Evolutionary conservation across 2,329 filamentous ascomycete genomes (phyloP).

Genomic region (Ophiostoma sp.): DNA sequence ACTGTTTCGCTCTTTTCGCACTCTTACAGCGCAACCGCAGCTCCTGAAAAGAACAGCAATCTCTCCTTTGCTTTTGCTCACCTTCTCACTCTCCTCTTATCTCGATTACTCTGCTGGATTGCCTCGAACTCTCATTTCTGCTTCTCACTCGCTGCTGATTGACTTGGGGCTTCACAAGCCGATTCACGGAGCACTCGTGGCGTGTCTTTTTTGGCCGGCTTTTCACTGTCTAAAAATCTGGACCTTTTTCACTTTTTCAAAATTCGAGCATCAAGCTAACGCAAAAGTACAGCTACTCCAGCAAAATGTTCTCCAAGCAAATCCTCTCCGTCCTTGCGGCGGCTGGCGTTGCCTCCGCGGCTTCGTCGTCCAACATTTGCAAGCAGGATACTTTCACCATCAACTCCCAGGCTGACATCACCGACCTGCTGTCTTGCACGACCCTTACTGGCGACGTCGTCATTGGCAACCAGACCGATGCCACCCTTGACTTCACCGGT

Average conservation of each 20-base stretch:
- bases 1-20: not conserved
- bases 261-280: not conserved
- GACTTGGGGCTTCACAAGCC: not conserved
- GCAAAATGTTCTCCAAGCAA: constrained; percentile 48
- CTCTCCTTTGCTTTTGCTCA: not conserved
- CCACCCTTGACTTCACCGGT: constrained; percentile 62
- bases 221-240: not conserved
- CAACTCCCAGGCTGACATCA: constrained; percentile 63
- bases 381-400: constrained; percentile 52
- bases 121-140: not conserved
- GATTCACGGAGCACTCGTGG: not conserved
- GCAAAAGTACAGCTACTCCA: constrained; percentile 22
- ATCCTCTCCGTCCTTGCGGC: constrained; percentile 45
- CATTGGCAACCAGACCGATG: constrained; percentile 58
- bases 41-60: not conserved
- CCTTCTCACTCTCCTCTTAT: not conserved
- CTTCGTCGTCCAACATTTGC: constrained; percentile 31
- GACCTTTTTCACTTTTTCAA: not conserved
- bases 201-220: not conserved
- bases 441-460: constrained; percentile 68
- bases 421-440: constrained; percentile 61
- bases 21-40: not conserved
- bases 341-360: constrained; percentile 43
- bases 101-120: not conserved
- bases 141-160: not conserved